Evolutionary conservation across 345 rosid species (phyloP).

Genomic region (Bretschneidera sinensis): DNA sequence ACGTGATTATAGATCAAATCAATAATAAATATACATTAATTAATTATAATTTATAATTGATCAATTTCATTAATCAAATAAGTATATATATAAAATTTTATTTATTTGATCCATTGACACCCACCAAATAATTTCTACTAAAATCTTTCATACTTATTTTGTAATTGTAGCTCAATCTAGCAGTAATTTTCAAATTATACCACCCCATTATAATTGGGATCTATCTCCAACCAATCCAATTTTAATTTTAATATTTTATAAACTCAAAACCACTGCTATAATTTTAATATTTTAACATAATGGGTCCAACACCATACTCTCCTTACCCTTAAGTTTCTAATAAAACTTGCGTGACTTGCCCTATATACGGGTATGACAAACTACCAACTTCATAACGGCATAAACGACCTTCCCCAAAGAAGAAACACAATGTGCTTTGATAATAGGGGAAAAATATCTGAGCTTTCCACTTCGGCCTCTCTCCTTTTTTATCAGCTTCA

Average conservation of each 20-base stretch:
- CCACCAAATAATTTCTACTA: no score
- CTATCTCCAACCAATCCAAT: conserved; percentile 8
- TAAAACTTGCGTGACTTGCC: conserved; percentile 1
- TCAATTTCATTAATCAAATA: no score
- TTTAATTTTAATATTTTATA: no score
- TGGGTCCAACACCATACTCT: conserved; percentile 7
- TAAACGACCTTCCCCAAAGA: conserved; percentile 18
- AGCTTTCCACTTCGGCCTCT: neutral
- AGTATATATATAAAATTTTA: no score
- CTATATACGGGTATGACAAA: conserved; percentile 7
- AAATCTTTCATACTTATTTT: neutral
- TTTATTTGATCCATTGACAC: no score
- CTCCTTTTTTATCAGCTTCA: neutral
- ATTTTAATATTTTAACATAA: no score
- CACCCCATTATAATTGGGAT: conserved; percentile 8
- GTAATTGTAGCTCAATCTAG: neutral
- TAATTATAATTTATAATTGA: no score
- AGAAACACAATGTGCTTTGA: neutral
- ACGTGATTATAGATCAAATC: no score
- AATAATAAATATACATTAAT: no score
- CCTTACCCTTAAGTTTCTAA: neutral
- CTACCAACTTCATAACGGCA: conserved; percentile 13
- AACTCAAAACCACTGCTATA: no score
- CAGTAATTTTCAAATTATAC: neutral
- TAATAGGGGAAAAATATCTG: neutral